Percentiles rank a stretch among this genome's conserved stretches.
Conservation (phyloP, 768 basidiomycete species). For the Pisolithus tinctorius region DNA sequence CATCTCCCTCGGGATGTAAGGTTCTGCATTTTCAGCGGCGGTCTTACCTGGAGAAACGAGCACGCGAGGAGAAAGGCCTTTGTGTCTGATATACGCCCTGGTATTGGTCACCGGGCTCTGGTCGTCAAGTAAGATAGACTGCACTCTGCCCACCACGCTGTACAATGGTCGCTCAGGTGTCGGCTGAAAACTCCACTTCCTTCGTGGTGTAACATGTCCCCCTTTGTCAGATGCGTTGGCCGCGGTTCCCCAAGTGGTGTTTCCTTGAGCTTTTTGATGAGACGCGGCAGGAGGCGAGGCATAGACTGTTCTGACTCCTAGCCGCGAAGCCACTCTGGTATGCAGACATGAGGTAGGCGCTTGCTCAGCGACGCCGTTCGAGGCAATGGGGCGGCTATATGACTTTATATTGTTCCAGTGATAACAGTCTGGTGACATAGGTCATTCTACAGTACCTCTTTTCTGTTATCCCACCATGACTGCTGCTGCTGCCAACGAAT, state of each 20-base stretch:
- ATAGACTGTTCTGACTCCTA: conserved; percentile 26
- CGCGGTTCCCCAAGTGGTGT: conserved; percentile 9
- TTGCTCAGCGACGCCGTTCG: background rate
- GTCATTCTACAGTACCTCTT: background rate
- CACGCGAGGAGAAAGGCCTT: conserved; percentile 47
- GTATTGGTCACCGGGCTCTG: too few species aligned
- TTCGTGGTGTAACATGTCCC: conserved; percentile 6
- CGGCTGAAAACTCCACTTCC: conserved; percentile 31
- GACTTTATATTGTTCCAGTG: background rate
- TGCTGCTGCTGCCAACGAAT: conserved; percentile 1
- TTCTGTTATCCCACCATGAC: conserved; percentile 6
- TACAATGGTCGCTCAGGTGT: conserved; percentile 35
- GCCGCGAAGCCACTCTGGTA: too few species aligned
- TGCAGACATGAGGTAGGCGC: background rate
- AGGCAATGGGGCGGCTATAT: too few species aligned
- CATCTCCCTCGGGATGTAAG: conserved; percentile 52
- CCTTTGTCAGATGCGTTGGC: conserved; percentile 9
- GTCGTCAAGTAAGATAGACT: conserved; percentile 57
- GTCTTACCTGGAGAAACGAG: conserved; percentile 23
- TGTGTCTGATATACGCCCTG: conserved; percentile 47
- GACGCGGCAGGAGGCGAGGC: conserved; percentile 69
- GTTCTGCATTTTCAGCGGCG: conserved; percentile 10
- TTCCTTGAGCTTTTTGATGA: conserved; percentile 37
- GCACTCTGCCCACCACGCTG: conserved; percentile 34
- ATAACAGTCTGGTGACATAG: background rate